Evolutionary conservation across 306 rosid genomes (phyloP), one percentile per base, ranked within the genome.

Genomic region (Senna siamea): DNA sequence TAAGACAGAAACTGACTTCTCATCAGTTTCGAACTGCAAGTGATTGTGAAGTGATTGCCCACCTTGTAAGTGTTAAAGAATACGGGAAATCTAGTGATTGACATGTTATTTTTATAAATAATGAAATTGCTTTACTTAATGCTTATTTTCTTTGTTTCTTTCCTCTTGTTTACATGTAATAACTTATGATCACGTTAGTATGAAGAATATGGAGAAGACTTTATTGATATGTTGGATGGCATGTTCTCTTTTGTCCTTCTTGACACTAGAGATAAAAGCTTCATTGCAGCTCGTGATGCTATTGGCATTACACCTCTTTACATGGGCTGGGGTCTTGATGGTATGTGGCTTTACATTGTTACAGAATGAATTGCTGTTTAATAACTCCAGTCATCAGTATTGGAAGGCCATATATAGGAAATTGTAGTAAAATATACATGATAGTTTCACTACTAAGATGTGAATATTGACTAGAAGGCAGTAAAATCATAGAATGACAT

Each of bases 271-370:
- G 91, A 85, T 81, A 90, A 89, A 19, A 90, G 89, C 70, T 90
- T 84, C 69, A 92, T 90, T 28, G 99, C 98, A 18, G 99, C 99
- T 75, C 91, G 97, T 62, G 98, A 95, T 76, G 93, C 93, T 75
- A 88, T 95, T 80, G 99, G 98, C 38, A 86, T 92, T 78, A 86
- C 93, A 72, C 89, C 99, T 62, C 93, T 92, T 75, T 95, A 92
- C 85, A 75, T 95, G 85, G 99, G 98, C 51, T 95, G 97, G 97
- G 99, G 99, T 78, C 95, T 80, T 80, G 99, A 95, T 83, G 99
- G 98, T 94, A 88, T 76, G 90, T 69, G 75, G 48, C 53, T 69
- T 76, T 22, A 51, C 63, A 50, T 65, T 71, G 40, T 57, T 28
- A n/a, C 37, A 18, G 9, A 52, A 13, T 26, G 20, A 17, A 69